A percentile compares a stretch with the other conserved stretches of the same genome.
These are phyloP conservation scores for Pestalotiopsis sp. DNA, from an alignment of 2,329 filamentous ascomycete genomes.

Conservation along the genomic window DNA sequence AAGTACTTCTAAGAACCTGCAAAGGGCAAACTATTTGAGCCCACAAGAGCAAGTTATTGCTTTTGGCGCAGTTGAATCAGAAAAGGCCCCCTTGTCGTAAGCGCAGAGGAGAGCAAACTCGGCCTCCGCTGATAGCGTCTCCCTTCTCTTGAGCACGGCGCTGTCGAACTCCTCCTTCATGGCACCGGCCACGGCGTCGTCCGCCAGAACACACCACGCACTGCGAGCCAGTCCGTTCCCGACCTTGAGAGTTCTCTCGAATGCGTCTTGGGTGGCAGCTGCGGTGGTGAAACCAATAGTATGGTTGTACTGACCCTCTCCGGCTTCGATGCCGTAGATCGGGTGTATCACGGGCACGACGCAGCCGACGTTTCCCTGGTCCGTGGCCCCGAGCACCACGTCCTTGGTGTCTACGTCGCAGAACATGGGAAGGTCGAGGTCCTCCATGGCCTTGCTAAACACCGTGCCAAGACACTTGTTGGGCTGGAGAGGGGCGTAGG, in stretches of 20 bases:
- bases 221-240: too few relatives aligned
- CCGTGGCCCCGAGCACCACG: conserved; percentile 32
- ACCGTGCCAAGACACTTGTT: not conserved
- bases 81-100: too few relatives aligned
- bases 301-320: not conserved
- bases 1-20: too few relatives aligned
- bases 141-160: too few relatives aligned
- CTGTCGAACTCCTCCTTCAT: too few relatives aligned
- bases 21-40: too few relatives aligned
- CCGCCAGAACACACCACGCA: too few relatives aligned
- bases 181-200: too few relatives aligned
- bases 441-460: not conserved
- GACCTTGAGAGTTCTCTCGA: not conserved
- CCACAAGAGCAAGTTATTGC: too few relatives aligned
- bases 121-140: too few relatives aligned
- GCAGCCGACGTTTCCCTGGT: conserved; percentile 55
- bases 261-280: not conserved
- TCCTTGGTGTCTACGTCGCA: not conserved
- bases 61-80: too few relatives aligned
- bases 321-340: not conserved
- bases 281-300: not conserved
- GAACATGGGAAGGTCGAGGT: not conserved
- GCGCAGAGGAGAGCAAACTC: too few relatives aligned
- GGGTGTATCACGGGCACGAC: conserved; percentile 47
- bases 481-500: not conserved